A percentile compares a stretch with the other conserved stretches of the same genome.
Evolutionary conservation across 257 asterid genomes (phyloP).

Genomic region (Hygrophila difformis): DNA sequence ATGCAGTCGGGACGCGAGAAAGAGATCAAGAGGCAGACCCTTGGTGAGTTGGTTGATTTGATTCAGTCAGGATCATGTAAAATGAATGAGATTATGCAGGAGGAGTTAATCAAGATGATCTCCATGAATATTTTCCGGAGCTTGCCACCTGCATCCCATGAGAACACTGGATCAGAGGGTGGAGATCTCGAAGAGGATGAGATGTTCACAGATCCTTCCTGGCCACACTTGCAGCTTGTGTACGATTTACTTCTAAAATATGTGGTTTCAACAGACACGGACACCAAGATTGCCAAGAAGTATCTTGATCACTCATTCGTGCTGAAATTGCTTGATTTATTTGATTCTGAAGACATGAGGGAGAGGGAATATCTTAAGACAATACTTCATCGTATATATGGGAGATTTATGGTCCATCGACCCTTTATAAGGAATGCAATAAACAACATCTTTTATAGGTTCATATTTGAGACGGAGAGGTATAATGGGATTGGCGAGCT

Average conservation of each 20-base stretch:
- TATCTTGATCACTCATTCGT: conserved; percentile 84
- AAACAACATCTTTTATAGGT: conserved; percentile 64
- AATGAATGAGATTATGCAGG: conserved; percentile 90
- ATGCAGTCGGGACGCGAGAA: conserved; percentile 54
- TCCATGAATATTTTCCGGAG: conserved; percentile 63
- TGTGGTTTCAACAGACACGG: conserved; percentile 60
- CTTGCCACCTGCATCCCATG: conserved; percentile 67
- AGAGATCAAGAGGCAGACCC: conserved; percentile 89
- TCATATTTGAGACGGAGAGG: conserved; percentile 80
- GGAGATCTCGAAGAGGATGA: conserved; percentile 90
- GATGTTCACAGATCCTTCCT: conserved; percentile 67
- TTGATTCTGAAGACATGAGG: conserved; percentile 79
- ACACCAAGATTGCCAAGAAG: conserved; percentile 69
- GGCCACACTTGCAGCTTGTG: conserved; percentile 82
- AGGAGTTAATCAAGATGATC: conserved; percentile 68
- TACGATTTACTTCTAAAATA: conserved; percentile 66
- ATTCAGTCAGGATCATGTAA: conserved; percentile 63
- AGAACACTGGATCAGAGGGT: conserved; percentile 43
- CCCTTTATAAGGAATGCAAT: conserved; percentile 83
- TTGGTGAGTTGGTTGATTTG: conserved; percentile 70
- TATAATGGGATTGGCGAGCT: conserved; percentile 69
- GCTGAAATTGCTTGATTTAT: conserved; percentile 61
- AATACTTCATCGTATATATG: conserved; percentile 82
- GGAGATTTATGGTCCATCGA: conserved; percentile 88
- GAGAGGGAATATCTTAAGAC: conserved; percentile 91